Base-by-base conservation (phyloP, 148 eudicot genomes). In the Linanthus parryae region DNA sequence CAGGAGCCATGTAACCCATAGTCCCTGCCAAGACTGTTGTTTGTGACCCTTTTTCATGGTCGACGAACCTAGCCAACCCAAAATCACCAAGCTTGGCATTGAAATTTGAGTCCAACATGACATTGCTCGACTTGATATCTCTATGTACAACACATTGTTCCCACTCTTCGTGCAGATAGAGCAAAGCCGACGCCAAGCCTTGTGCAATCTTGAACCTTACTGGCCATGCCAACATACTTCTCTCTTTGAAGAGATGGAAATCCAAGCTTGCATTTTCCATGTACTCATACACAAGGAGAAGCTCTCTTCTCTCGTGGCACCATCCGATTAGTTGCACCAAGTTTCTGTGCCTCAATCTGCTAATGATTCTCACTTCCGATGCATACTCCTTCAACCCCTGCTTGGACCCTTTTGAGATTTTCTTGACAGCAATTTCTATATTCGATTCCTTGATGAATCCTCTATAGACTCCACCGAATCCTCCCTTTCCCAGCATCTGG, bases 401-500 rank as follows among this genome's bases (percentile, higher is more conserved):
- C 12, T 51, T 66, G 5, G 80, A 70, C 0, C 40, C 52, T 20
- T 28, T 63, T 8, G 76, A 66, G 1, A 75, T 42, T 31, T 63
- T 54, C 51, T 75, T 70, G 6, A 75, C 73, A 26, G 73, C 80
- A 43, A 70, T 56, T 15, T 43, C 14, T 2, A 40, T 23, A 4
- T 43, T 56, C 3, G 15, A 15, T 17, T 67, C 67, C 7, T 12
- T 51, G 7, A 60, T 35, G 14, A 52, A 70, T 8, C 80, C 76
- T 46, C 24, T 44, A 41, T 70, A 75, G 23, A 71, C 80, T 6
- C 56, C 67, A 0, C 80, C 80, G 27, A 70, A 75, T 1, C 76
- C 80, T 10, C 80, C 80, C 42, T 58, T 66, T 4, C 80, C 80
- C 12, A 75, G 65, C 64, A 62, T 70, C 22, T 40, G 30, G 7